Evolutionary conservation across 352 stramenopile genomes (phyloP), one percentile per base, ranked within the genome.

Genomic region (Pythium aphanidermatum): DNA sequence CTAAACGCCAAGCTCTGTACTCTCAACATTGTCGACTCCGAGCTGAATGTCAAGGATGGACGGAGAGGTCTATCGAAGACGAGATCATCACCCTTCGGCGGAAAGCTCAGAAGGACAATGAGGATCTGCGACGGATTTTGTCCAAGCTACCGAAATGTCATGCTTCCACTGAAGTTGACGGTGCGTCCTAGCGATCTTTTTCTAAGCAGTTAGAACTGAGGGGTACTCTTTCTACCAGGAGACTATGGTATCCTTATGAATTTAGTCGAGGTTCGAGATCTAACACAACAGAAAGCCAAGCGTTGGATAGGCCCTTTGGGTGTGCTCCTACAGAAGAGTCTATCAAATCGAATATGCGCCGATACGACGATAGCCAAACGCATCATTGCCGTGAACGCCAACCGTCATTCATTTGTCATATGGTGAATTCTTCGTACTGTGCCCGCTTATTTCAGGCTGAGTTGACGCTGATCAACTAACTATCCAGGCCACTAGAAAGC

Each of bases 241-340:
- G 55, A 64, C 27, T 55, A 41, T 29, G 55, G 55, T 2, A 37
- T 64, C 11, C 33, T 64, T 12, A 35, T 51, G 20, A 33, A 58
- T 28, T 32, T 52, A 24, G 27, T 64, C 23, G 5, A 21, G 5
- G 21, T 58, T 12, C 36, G 26, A 9, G n/a, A 42, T 3, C 19
- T 24, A 2, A 2, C 21, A 0, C 33, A 25, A 10, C 6, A 23
- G 1, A 3, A 28, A 37, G 5, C 17, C 29, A 27, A 7, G 0
- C 19, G 26, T 7, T 63, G 55, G 55, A 33, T 43, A 9, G 27
- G 39, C 0, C 32, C 48, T 0, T 39, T 64, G 4, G 48, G 48
- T 4, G 19, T 58, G 12, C 31, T 64, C 13, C 5, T 64, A 4
- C 29, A 45, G 4, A 55, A 55, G 23, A 38, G 34, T n/a, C 48